A percentile compares a stretch with the other conserved stretches of the same genome.
Conservation (phyloP, 768 basidiomycete genomes). For the Gautieria morchelliformis region DNA sequence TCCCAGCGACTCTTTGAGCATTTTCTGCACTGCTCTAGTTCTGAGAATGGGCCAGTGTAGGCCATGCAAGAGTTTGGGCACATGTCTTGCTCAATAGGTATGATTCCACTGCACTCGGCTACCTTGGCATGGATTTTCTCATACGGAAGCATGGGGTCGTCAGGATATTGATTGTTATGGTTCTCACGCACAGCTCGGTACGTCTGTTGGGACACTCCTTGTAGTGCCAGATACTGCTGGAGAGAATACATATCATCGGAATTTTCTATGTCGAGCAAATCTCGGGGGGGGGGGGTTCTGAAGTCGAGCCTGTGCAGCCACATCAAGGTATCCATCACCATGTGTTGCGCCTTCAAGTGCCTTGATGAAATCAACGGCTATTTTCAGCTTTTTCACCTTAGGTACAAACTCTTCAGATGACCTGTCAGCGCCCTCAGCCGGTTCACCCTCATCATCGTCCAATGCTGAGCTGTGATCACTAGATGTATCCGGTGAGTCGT, state of each 20-base stretch:
- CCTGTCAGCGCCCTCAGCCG: too few relatives aligned
- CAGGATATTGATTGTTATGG: background rate
- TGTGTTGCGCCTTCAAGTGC: too few relatives aligned
- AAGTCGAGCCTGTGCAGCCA: too few relatives aligned
- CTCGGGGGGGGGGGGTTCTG: too few relatives aligned
- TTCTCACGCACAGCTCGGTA: background rate
- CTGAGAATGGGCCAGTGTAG: constrained; percentile 16
- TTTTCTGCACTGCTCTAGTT: constrained; percentile 13
- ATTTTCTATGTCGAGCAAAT: too few relatives aligned
- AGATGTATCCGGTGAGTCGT: too few relatives aligned
- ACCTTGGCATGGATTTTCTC: constrained; percentile 7
- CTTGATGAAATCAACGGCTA: too few relatives aligned
- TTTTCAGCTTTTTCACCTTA: too few relatives aligned
- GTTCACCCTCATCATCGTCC: too few relatives aligned
- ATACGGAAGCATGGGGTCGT: background rate
- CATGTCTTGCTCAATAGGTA: constrained; percentile 15
- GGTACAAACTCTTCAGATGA: too few relatives aligned
- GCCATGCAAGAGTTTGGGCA: constrained; percentile 18
- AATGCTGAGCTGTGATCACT: too few relatives aligned
- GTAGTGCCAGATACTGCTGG: background rate
- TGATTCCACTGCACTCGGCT: constrained; percentile 24
- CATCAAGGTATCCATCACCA: too few relatives aligned
- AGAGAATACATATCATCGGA: background rate
- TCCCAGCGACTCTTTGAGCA: constrained; percentile 9
- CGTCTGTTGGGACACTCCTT: background rate